Evolutionary conservation across 1,284 basidiomycete genomes (phyloP).

Genomic region (Papiliotrema fonsecae): DNA sequence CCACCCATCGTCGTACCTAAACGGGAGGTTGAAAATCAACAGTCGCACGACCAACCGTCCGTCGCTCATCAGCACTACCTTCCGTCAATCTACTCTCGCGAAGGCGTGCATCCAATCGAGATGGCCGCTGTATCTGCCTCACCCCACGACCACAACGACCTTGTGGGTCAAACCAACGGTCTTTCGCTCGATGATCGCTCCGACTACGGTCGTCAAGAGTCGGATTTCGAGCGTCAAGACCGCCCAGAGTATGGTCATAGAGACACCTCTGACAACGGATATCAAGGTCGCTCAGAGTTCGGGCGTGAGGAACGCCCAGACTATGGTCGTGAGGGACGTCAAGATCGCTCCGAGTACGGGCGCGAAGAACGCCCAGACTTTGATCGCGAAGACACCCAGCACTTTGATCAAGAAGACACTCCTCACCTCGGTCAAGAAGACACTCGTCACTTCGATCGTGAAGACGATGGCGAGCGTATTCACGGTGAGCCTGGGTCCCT

Average conservation of each 20-base stretch:
- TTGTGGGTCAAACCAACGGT: conserved; percentile 15
- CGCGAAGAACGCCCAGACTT: no score
- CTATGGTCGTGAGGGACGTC: no score
- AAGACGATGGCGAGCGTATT: no score
- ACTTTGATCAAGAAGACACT: not conserved
- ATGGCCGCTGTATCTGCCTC: conserved; percentile 10
- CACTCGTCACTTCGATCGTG: no score
- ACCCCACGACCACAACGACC: conserved; percentile 13
- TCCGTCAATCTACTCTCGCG: conserved; percentile 14
- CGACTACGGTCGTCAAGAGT: not conserved
- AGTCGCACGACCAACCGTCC: not conserved
- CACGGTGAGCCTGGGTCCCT: not conserved
- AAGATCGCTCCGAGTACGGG: no score
- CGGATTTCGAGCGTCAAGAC: conserved; percentile 6
- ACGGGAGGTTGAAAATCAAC: not conserved
- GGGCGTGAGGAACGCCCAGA: no score
- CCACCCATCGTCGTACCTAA: no score
- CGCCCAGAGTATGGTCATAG: not conserved
- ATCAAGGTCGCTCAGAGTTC: no score
- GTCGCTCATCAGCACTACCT: conserved; percentile 7
- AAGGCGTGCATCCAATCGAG: conserved; percentile 14
- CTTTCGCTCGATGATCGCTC: conserved; percentile 13
- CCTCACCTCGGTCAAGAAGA: no score
- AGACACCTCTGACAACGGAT: not conserved
- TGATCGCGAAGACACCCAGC: no score